These are phyloP conservation scores for Chalaropsis ovoidea DNA, from an alignment of 2,329 filamentous ascomycete species.

Conservation along the genomic window DNA sequence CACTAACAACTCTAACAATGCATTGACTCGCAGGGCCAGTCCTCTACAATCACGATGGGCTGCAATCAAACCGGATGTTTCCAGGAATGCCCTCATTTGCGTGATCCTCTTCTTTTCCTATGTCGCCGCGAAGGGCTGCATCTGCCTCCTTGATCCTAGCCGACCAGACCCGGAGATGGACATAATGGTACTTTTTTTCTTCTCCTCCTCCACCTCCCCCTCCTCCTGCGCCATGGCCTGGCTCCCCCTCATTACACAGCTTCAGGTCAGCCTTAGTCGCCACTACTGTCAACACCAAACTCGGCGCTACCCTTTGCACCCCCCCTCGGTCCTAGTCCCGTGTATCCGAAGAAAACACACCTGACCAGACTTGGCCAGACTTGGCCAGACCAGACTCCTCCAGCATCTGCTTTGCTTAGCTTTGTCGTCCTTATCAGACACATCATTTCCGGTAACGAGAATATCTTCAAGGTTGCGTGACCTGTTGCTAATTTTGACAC, in stretches of 20 bases:
- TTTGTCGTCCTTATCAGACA: not conserved
- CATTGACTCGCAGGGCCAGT: not conserved
- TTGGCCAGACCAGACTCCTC: not conserved
- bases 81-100: not conserved
- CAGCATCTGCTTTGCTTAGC: not conserved
- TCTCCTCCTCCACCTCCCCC: not conserved
- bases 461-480: not conserved
- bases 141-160: not conserved
- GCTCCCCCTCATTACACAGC: not conserved
- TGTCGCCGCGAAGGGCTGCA: not conserved
- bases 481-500: constrained; percentile 9
- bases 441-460: constrained; percentile 12
- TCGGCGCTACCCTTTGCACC: not conserved
- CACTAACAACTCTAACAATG: constrained; percentile 11
- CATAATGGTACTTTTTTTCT: not conserved
- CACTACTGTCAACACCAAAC: not conserved
- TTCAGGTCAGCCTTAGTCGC: constrained; percentile 3
- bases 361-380: not conserved
- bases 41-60: not conserved
- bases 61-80: constrained; percentile 10
- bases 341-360: constrained; percentile 3
- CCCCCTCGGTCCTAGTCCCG: not conserved
- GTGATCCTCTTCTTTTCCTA: not conserved
- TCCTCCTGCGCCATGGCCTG: not conserved
- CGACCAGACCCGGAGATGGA: not conserved